These are phyloP conservation scores for Zostera marina DNA, from an alignment of 116 monocot genomes.

Conservation along the genomic window DNA sequence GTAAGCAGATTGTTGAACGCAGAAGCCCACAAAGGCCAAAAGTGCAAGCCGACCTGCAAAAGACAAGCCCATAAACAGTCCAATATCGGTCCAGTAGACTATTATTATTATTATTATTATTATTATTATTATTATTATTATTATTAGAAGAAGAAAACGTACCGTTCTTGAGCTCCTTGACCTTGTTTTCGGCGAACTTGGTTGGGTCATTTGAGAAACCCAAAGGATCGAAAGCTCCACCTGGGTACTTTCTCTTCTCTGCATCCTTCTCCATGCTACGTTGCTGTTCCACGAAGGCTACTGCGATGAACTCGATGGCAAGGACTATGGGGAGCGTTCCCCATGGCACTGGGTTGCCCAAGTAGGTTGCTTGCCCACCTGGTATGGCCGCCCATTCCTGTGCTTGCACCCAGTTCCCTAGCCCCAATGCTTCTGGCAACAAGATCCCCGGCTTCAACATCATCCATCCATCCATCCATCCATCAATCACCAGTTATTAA, in stretches of 20 bases:
- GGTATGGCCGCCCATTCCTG: slow-evolving; percentile 93
- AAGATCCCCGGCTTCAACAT: slow-evolving; percentile 84
- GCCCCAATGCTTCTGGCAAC: slow-evolving; percentile 78
- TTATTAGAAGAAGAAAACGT: no score
- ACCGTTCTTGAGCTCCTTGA: slow-evolving; percentile 99
- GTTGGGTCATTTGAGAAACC: slow-evolving; percentile 87
- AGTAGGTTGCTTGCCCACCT: slow-evolving; percentile 81
- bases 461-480: slow-evolving; percentile 3
- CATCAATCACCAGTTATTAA: neutral
- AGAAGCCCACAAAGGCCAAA: slow-evolving; percentile 85
- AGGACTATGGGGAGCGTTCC: slow-evolving; percentile 86
- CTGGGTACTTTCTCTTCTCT: slow-evolving; percentile 97
- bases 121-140: no score
- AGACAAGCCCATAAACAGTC: no score
- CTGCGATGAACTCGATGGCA: slow-evolving; percentile 63
- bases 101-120: no score
- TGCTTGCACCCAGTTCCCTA: slow-evolving; percentile 94
- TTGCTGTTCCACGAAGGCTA: slow-evolving; percentile 89
- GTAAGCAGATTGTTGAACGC: slow-evolving; percentile 88
- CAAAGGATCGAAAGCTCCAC: slow-evolving; percentile 89
- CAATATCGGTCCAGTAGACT: no score
- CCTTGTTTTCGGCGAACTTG: slow-evolving; percentile 71
- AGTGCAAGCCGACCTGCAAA: slow-evolving; percentile 68
- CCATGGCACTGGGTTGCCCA: slow-evolving; percentile 94
- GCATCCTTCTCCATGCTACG: slow-evolving; percentile 96